These are phyloP conservation scores for Venturia oleaginea DNA, from an alignment of 2,329 filamentous ascomycete species.

Conservation along the genomic window DNA sequence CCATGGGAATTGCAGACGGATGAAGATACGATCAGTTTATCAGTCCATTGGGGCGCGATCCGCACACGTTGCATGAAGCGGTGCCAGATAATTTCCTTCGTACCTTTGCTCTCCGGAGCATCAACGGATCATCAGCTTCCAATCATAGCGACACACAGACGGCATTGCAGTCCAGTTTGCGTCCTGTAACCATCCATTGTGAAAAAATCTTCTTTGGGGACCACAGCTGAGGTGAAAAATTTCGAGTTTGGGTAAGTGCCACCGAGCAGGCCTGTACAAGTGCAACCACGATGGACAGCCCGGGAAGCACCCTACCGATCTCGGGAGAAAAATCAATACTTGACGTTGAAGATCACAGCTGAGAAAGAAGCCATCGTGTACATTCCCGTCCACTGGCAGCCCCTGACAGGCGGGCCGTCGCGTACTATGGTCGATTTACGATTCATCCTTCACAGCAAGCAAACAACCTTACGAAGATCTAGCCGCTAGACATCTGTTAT, in stretches of 20 bases:
- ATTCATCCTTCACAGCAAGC: too few species aligned
- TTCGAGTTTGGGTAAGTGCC: not conserved
- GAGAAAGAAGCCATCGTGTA: not conserved
- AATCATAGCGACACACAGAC: not conserved
- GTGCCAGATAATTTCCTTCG: not conserved
- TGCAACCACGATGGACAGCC: too few species aligned
- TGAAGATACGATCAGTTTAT: not conserved
- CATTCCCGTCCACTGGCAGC: not conserved
- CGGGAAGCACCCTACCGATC: not conserved
- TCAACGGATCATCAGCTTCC: not conserved
- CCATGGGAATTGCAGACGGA: not conserved
- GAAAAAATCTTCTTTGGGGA: not conserved
- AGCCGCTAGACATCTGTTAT: too few species aligned
- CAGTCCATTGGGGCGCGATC: not conserved
- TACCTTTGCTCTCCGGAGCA: not conserved
- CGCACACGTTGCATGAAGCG: not conserved
- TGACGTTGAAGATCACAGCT: not conserved
- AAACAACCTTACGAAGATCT: too few species aligned
- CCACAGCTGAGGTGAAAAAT: not conserved
- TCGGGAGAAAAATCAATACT: not conserved
- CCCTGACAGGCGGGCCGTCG: not conserved
- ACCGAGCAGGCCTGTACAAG: not conserved
- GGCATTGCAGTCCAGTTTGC: not conserved
- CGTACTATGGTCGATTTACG: too few species aligned
- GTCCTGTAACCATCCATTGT: not conserved